phyloP scores from a whole-genome alignment of 495 filamentous ascomycete species.

The Penicillium coffeae region DNA sequence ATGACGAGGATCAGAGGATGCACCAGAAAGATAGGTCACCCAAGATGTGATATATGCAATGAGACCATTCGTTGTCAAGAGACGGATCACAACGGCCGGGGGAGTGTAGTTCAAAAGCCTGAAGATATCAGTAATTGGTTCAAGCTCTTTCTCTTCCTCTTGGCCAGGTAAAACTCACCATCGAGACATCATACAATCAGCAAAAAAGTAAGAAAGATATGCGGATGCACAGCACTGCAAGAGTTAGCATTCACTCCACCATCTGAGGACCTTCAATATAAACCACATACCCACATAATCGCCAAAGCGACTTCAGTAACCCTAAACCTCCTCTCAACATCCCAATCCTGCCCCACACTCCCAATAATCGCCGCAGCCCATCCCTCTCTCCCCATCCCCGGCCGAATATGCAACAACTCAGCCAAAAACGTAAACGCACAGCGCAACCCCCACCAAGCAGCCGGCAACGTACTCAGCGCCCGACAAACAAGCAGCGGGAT shows the following conservation, averaged over 20 bases:
- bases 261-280: no score
- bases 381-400: constrained; percentile 44
- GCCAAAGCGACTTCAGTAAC: constrained; percentile 77
- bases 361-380: constrained; percentile 46
- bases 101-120: constrained; percentile 89
- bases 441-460: constrained; percentile 59
- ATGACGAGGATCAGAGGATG: constrained; percentile 68
- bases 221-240: constrained; percentile 73
- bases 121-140: not conserved
- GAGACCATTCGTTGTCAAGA: constrained; percentile 71
- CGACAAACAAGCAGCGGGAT: constrained; percentile 59
- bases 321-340: constrained; percentile 54
- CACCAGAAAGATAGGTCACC: constrained; percentile 72
- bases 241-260: constrained; percentile 4
- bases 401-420: constrained; percentile 48
- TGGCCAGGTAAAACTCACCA: constrained; percentile 52
- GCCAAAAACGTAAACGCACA: constrained; percentile 58
- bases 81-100: constrained; percentile 75
- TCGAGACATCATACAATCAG: constrained; percentile 87
- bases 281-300: constrained; percentile 79
- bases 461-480: constrained; percentile 55
- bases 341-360: constrained; percentile 46
- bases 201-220: constrained; percentile 86
- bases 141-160: not conserved
- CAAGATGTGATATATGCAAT: constrained; percentile 81